Base-by-base conservation (phyloP, 1,284 basidiomycete genomes). In the Cutaneotrichosporon sp. region DNA sequence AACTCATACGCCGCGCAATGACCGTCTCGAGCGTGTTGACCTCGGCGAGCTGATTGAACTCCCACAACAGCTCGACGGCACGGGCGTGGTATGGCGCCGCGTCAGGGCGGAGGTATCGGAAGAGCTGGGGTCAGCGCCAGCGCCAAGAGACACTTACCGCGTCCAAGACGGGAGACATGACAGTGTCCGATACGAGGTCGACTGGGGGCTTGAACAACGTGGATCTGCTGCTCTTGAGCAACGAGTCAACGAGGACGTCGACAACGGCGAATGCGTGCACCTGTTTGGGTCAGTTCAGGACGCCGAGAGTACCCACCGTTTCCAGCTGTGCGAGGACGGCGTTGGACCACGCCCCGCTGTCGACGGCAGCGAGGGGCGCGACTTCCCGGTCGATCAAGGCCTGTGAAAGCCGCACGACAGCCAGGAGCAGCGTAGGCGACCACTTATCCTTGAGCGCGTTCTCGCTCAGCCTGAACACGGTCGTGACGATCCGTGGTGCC, bases 51-150 rank as follows among this genome's bases (percentile, higher is more conserved):
- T 65, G 61, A 34, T 74, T 69, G 49, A 63, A 65, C 18, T 70
- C 80, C 91, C 93, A 97, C 15, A 97, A 80, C n/a, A 97, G 77
- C 63, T 81, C 84, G 18, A 90, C 87, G 7, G 87, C 83, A 21
- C 90, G 85, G 39, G 84, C 81, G 70, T 97, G 92, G 68, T 90
- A 93, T 1, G 81, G 77, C 1, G 85, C 78, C 61, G 77, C 83
- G 20, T 83, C 74, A 0, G 84, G 81, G 7, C 81, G 80, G 18
- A 97, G 79, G 69, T 89, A 96, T 43, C 77, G 78, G 55, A 97
- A 79, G 1, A 97, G 78, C 80, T 88, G 51, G 1, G 8, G 47
- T 63, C 52, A 67, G 61, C 49, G 17, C 18, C 20, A 17, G n/a
- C 34, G n/a, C 4, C 18, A 12, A 4, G 5, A 39, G 23, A 4